Base-by-base conservation (phyloP, 2,329 filamentous ascomycete genomes). In the Gaeumannomyces sp. region DNA sequence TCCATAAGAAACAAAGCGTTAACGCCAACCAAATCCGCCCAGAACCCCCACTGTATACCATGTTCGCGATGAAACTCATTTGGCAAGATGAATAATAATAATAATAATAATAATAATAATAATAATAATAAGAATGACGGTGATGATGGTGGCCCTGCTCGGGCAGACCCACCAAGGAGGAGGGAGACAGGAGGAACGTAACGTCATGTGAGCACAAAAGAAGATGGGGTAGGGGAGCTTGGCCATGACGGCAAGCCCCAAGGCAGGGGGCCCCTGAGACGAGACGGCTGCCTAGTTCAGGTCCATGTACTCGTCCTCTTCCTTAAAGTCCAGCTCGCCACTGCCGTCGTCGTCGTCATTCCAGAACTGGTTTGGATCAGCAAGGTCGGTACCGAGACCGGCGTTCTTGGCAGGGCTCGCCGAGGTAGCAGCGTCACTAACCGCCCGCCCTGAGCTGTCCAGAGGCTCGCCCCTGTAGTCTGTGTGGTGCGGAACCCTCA, bases 401-500 rank as follows among this genome's bases (percentile, higher is more conserved):
- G 72, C 73, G 28, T 69, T 71, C 62, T 76, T 78, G 31, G 77
- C 79, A 5, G 67, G 56, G 31, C 63, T 66, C 2, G 61, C 73
- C 70, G 68, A 65, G 25, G 29, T 19, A 7, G n/a, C n/a, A 14
- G 67, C 56, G 71, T 69, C 77, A 69, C 79, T 75, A 60, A 70
- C 75, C 64, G 73, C 72, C 64, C 73, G 73, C 60, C 74, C 72
- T 60, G 76, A 77, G 64, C 82, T 81, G 66, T 84, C 82, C 29
- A 94, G 73, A 11, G 90, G 81, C 60, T 97, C 92, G 59, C 95
- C 95, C 66, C 92, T 89, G 71, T 94, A 87, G 75, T 97, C 95
- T 60, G 95, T 99, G 76, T 95, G 93, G 69, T 93, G 91, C 25
- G 95, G 95, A 11, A 99, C 95, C 33, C 94, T 88, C 38, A 98